Evolutionary conservation across 768 basidiomycete genomes (phyloP).

Genomic region (Hygrophoropsis aurantiaca): DNA sequence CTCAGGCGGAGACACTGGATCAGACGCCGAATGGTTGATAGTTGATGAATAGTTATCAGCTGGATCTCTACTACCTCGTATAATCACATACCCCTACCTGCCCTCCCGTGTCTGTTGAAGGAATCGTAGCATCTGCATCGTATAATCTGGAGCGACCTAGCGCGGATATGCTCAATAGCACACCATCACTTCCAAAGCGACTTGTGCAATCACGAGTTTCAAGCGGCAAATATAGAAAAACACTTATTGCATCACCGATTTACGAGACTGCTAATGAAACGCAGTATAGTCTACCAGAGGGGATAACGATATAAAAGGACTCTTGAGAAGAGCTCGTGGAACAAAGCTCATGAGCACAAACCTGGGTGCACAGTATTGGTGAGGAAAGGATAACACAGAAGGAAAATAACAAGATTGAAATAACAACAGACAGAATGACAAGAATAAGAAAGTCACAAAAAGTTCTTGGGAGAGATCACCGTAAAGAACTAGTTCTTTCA

Average conservation of each 20-base stretch:
- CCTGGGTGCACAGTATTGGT: conserved; percentile 7
- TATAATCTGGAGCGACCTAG: too few relatives aligned
- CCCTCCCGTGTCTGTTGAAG: too few relatives aligned
- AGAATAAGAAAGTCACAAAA: conserved; percentile 24
- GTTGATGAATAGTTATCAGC: conserved; percentile 44
- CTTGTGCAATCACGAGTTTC: too few relatives aligned
- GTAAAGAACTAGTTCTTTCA: conserved; percentile 32
- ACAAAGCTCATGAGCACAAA: conserved; percentile 19
- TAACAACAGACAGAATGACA: conserved; percentile 21
- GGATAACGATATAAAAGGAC: conserved; percentile 22
- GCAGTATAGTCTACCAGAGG: conserved; percentile 26
- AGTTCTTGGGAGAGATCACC: conserved; percentile 26
- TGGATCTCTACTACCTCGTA: conserved; percentile 5
- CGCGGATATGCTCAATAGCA: too few relatives aligned
- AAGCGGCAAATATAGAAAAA: too few relatives aligned
- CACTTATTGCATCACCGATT: conserved; percentile 4
- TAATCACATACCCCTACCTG: conserved; percentile 25
- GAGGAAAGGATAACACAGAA: conserved; percentile 20
- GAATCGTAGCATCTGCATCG: too few relatives aligned
- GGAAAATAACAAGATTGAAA: conserved; percentile 14
- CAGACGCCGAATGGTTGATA: conserved; percentile 92
- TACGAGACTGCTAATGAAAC: conserved; percentile 18
- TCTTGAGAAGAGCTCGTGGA: conserved; percentile 11
- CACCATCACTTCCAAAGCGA: too few relatives aligned
- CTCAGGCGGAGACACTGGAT: conserved; percentile 72